These are phyloP conservation scores for Picea abies DNA, from an alignment of 83 land plant genomes.

Conservation along the genomic window DNA sequence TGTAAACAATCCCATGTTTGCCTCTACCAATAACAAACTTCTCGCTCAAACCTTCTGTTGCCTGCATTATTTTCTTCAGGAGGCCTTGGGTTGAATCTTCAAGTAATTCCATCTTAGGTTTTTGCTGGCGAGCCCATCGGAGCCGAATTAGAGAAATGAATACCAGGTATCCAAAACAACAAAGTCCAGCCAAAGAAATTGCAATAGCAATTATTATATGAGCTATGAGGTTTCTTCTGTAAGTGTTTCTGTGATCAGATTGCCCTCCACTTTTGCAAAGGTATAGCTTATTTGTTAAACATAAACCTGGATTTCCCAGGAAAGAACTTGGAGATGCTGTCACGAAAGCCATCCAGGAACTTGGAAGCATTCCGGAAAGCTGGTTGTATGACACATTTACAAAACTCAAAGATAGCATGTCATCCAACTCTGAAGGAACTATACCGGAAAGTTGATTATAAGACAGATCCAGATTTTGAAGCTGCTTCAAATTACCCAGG, in stretches of 20 bases:
- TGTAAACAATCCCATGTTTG: slow-evolving; percentile 16
- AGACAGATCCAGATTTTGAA: slow-evolving; percentile 34
- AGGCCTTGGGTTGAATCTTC: slow-evolving; percentile 14
- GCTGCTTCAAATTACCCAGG: slow-evolving; percentile 30
- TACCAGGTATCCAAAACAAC: slow-evolving; percentile 13
- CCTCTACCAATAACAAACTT: slow-evolving; percentile 17
- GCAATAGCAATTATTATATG: neutral
- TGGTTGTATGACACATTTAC: slow-evolving; percentile 41
- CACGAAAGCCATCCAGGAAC: slow-evolving; percentile 14
- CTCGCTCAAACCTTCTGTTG: slow-evolving; percentile 6
- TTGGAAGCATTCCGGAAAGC: slow-evolving; percentile 31
- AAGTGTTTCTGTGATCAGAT: neutral
- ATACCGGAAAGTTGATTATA: slow-evolving; percentile 33
- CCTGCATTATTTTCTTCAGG: neutral
- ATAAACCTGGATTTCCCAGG: slow-evolving; percentile 29
- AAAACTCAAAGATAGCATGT: slow-evolving; percentile 26
- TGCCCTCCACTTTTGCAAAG: neutral
- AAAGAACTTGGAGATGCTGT: slow-evolving; percentile 16
- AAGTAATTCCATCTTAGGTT: slow-evolving; percentile 25
- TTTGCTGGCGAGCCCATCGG: neutral
- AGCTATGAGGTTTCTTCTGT: slow-evolving; percentile 10
- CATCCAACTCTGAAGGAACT: slow-evolving; percentile 28
- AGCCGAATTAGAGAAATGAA: neutral
- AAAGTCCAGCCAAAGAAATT: slow-evolving; percentile 6
- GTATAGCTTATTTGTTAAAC: slow-evolving; percentile 1